These are phyloP conservation scores for Zangia roseola DNA, from an alignment of 768 basidiomycete genomes.

Conservation along the genomic window DNA sequence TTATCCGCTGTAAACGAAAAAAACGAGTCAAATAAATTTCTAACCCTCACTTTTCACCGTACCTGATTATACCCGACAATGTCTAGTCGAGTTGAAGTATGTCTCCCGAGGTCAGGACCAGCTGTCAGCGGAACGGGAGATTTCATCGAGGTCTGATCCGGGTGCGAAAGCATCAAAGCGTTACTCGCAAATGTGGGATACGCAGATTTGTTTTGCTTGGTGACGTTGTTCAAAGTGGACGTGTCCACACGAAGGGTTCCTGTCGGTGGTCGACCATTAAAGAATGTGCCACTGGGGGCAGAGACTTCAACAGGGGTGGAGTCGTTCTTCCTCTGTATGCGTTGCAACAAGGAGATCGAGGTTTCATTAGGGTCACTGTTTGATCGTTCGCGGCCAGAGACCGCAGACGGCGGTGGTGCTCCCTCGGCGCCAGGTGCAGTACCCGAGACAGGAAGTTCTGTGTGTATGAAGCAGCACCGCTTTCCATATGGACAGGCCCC, in stretches of 20 bases:
- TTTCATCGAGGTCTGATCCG: constrained; percentile 59
- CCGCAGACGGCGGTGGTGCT: constrained; percentile 48
- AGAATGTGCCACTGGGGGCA: constrained; percentile 41
- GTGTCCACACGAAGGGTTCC: constrained; percentile 78
- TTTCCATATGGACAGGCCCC: constrained; percentile 93
- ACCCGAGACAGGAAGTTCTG: constrained; percentile 71
- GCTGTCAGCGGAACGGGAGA: constrained; percentile 82
- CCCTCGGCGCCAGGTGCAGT: constrained; percentile 53
- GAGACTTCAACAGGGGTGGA: constrained; percentile 59
- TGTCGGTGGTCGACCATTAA: constrained; percentile 62
- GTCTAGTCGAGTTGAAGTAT: constrained; percentile 66
- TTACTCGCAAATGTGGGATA: constrained; percentile 62
- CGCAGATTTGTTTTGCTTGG: constrained; percentile 82
- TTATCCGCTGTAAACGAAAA: constrained; percentile 39
- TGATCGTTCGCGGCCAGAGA: constrained; percentile 62
- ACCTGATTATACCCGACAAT: constrained; percentile 76
- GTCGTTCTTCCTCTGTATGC: constrained; percentile 68
- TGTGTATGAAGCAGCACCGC: constrained; percentile 92
- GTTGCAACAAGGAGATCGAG: constrained; percentile 70
- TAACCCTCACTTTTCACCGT: constrained; percentile 20
- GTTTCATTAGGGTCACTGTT: constrained; percentile 81
- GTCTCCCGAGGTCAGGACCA: constrained; percentile 81
- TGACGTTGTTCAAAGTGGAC: constrained; percentile 54
- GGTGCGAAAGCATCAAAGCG: constrained; percentile 47
- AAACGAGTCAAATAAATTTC: constrained; percentile 9